phyloP scores from a whole-genome alignment of 495 filamentous ascomycete genomes.

The Hypoxylon intermedium region DNA sequence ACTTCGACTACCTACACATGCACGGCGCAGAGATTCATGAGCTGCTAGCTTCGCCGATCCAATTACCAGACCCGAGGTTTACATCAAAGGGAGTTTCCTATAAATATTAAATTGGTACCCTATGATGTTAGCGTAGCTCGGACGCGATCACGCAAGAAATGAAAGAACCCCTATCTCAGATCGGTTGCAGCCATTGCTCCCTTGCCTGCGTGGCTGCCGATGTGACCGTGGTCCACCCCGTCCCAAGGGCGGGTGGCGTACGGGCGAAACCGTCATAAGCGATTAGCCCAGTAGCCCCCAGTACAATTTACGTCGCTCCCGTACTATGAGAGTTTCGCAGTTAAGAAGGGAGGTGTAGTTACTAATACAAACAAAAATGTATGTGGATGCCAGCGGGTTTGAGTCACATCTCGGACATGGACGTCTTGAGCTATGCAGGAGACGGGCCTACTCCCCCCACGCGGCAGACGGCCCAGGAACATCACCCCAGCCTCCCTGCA shows the following conservation, averaged over 20 bases:
- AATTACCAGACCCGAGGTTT: background rate
- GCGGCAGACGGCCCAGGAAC: conserved; percentile 19
- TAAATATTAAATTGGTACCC: conserved; percentile 13
- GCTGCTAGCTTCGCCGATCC: too few species aligned
- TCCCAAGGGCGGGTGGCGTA: conserved; percentile 21
- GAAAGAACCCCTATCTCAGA: conserved; percentile 31
- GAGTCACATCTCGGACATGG: background rate
- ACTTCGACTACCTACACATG: too few species aligned
- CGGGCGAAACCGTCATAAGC: conserved; percentile 1
- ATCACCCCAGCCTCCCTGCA: conserved; percentile 17
- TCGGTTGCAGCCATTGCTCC: conserved; percentile 18
- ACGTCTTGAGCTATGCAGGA: background rate
- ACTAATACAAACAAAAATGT: too few species aligned
- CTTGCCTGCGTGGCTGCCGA: conserved; percentile 32
- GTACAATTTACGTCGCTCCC: too few species aligned
- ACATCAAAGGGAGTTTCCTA: background rate
- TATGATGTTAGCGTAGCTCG: background rate
- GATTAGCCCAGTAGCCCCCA: background rate
- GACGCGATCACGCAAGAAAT: conserved; percentile 32
- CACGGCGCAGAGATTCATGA: too few species aligned
- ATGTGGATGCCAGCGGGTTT: too few species aligned
- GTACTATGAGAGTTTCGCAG: background rate
- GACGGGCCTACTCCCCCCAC: conserved; percentile 16
- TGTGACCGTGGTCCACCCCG: conserved; percentile 31
- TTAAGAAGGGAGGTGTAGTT: too few species aligned